phyloP scores from a whole-genome alignment of 192 early-diverging fungal genomes.

The Physocladia obscura region DNA sequence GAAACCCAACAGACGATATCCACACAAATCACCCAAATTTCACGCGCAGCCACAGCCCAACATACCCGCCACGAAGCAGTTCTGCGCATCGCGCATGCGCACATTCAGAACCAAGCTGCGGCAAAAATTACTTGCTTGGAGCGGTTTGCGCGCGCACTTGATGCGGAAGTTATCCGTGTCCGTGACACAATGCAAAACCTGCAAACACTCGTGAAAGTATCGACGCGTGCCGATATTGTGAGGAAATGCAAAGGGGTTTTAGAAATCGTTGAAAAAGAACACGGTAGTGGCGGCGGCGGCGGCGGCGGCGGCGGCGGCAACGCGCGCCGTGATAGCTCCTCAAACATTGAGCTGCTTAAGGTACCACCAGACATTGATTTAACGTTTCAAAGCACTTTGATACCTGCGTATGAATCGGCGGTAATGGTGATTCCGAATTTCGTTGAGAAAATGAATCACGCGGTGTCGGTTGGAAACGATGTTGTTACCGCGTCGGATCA shows the following conservation, averaged over 20 bases:
- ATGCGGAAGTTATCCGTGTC: constrained; percentile 11
- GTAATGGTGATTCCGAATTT: not conserved
- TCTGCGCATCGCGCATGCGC: not conserved
- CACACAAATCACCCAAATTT: not conserved
- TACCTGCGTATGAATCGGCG: constrained; percentile 26
- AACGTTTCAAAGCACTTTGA: constrained; percentile 3
- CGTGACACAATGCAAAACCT: constrained; percentile 16
- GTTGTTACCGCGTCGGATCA: no score
- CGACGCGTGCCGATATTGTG: constrained; percentile 11
- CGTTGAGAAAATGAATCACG: not conserved
- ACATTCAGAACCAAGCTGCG: not conserved
- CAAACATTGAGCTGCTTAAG: not conserved
- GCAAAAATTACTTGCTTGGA: not conserved
- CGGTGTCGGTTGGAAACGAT: no score
- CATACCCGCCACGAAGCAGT: not conserved
- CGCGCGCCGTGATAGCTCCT: not conserved
- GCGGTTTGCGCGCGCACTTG: not conserved
- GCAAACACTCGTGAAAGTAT: constrained; percentile 1
- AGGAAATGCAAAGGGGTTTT: constrained; percentile 10
- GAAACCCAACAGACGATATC: not conserved
- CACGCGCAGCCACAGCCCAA: not conserved
- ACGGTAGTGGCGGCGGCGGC: not conserved
- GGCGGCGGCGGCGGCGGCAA: not conserved
- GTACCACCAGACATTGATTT: constrained; percentile 1
- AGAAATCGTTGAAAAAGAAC: not conserved